Base-by-base conservation (phyloP, 805 yeast genomes). In the Cyberlindnera euphorbiiphila region DNA sequence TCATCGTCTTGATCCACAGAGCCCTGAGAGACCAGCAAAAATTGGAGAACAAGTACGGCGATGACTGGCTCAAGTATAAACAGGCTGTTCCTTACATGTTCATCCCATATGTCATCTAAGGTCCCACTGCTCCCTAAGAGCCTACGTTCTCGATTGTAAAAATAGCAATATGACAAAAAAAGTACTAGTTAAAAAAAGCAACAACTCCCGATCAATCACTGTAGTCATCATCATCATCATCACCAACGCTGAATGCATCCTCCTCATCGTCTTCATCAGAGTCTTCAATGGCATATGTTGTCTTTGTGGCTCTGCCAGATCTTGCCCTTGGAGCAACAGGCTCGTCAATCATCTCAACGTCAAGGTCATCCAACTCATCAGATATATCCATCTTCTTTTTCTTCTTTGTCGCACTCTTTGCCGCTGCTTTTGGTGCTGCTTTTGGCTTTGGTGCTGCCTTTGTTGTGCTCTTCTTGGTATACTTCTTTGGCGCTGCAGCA, bases 71-170 rank as follows among this genome's bases (percentile, higher is more conserved):
- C 45, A 76, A 75, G 58, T 93, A 89, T 65, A 70, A 77, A 53
- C 76, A 85, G 54, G 83, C 80, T 41, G 91, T 97, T 61, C 98
- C 98, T 21, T 93, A 85, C 65, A 60, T 86, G 57, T 88, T 86
- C 65, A 85, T 93, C 59, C 98, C 98, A 29, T 86, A 78, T 51
- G 79, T 89, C 29, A 83, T 72, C 56, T 87, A 68, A 56, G 19
- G n/a, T n/a, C n/a, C n/a, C n/a, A n/a, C n/a, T n/a, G n/a, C n/a
- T n/a, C n/a, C n/a, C n/a, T n/a, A n/a, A n/a, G n/a, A n/a, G n/a
- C n/a, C n/a, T n/a, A n/a, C n/a, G n/a, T n/a, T n/a, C n/a, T n/a
- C n/a, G n/a, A n/a, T n/a, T n/a, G n/a, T n/a, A n/a, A n/a, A n/a
- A n/a, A n/a, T n/a, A n/a, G n/a, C n/a, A n/a, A 26, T 14, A 27